Evolutionary conservation across 305 asterid genomes (phyloP).

Genomic region (Fraxinus velutina): DNA sequence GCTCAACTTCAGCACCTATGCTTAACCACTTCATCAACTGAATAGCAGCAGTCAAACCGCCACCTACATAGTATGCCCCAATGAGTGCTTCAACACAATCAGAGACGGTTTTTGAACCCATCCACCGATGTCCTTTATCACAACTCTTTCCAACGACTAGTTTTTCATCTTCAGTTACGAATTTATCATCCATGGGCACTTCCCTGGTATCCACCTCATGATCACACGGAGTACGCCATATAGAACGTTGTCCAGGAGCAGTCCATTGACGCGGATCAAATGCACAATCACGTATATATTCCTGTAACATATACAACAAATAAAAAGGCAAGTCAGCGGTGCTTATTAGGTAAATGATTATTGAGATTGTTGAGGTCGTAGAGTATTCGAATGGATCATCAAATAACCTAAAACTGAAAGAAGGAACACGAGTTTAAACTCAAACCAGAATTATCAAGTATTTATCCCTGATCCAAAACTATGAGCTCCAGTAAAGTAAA

Average conservation of each 20-base stretch:
- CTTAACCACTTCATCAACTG: conserved; percentile 85
- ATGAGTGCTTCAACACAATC: conserved; percentile 94
- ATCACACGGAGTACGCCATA: conserved; percentile 61
- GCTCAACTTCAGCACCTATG: conserved; percentile 51
- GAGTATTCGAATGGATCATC: background rate
- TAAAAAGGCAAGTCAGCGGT: background rate
- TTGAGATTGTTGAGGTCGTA: background rate
- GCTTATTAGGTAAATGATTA: background rate
- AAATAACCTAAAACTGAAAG: background rate
- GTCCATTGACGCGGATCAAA: conserved; percentile 87
- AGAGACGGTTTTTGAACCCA: conserved; percentile 79
- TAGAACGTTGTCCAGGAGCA: conserved; percentile 86
- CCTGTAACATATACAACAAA: conserved; percentile 36
- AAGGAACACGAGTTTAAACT: background rate
- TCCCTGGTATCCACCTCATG: conserved; percentile 63
- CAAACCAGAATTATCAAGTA: background rate
- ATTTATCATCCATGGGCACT: conserved; percentile 61
- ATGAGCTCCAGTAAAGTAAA: background rate
- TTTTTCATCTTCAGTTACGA: conserved; percentile 47
- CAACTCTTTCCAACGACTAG: conserved; percentile 65
- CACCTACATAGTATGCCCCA: conserved; percentile 86
- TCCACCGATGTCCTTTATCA: conserved; percentile 90
- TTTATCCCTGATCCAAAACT: background rate
- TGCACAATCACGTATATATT: conserved; percentile 67
- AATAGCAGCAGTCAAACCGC: conserved; percentile 70